These are phyloP conservation scores for Chrysoporthe puriensis DNA, from an alignment of 2,329 filamentous ascomycete species.

Conservation along the genomic window DNA sequence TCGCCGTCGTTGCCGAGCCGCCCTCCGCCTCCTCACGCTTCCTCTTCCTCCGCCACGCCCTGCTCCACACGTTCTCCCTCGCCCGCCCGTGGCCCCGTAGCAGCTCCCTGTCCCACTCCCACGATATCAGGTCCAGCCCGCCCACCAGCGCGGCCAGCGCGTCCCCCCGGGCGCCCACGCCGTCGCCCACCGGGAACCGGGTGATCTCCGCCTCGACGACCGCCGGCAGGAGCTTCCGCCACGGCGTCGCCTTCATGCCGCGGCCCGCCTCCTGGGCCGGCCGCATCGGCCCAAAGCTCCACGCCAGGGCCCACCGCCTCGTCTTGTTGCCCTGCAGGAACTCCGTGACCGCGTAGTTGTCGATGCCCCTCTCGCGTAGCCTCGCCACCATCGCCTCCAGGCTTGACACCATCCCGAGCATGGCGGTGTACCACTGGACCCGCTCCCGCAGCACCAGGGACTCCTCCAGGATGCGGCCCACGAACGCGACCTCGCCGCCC, in stretches of 20 bases:
- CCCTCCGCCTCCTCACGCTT: slow-evolving; percentile 39
- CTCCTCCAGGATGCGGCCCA: slow-evolving; percentile 67
- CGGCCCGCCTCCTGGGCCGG: slow-evolving; percentile 56
- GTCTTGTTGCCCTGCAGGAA: slow-evolving; percentile 81
- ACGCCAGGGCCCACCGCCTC: slow-evolving; percentile 83
- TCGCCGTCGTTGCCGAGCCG: neutral
- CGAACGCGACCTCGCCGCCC: slow-evolving; percentile 82
- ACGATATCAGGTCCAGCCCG: slow-evolving; percentile 61
- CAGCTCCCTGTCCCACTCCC: slow-evolving; percentile 62
- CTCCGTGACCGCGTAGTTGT: slow-evolving; percentile 81
- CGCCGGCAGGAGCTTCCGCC: slow-evolving; percentile 50
- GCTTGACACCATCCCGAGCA: slow-evolving; percentile 82
- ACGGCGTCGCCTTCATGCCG: slow-evolving; percentile 44
- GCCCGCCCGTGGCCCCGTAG: slow-evolving; percentile 65
- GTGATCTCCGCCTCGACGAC: slow-evolving; percentile 45
- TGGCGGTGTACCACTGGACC: slow-evolving; percentile 87
- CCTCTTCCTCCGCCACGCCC: slow-evolving; percentile 70
- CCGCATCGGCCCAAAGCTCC: slow-evolving; percentile 76
- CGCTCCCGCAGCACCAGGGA: slow-evolving; percentile 45
- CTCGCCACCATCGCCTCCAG: slow-evolving; percentile 64
- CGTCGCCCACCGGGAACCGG: slow-evolving; percentile 50
- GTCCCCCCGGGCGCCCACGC: slow-evolving; percentile 42
- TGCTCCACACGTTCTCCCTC: slow-evolving; percentile 76
- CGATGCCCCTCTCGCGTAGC: slow-evolving; percentile 59
- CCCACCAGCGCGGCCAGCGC: slow-evolving; percentile 51